Evolutionary conservation across 768 basidiomycete species (phyloP).

Genomic region (Leccinum longicurvipes): DNA sequence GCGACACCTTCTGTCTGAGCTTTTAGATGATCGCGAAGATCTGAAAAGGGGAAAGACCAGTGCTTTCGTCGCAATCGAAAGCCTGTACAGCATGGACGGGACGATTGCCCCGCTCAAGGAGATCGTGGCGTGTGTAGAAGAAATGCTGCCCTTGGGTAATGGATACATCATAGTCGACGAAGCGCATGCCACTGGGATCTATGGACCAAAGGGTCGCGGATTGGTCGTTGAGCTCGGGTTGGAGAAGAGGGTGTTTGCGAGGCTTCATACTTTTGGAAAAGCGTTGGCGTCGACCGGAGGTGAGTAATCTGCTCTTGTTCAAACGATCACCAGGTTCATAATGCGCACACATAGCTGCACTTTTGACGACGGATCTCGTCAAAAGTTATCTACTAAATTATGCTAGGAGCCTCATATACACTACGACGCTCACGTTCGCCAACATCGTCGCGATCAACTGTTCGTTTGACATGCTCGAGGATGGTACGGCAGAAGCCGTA

Average conservation of each 20-base stretch:
- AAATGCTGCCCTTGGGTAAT: constrained; percentile 57
- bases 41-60: constrained; percentile 41
- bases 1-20: constrained; percentile 38
- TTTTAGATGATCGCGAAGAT: constrained; percentile 37
- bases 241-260: constrained; percentile 65
- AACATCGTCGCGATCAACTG: constrained; percentile 74
- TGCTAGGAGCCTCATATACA: constrained; percentile 88
- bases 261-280: constrained; percentile 93
- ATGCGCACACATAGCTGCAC: constrained; percentile 50
- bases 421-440: constrained; percentile 76
- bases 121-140: constrained; percentile 62
- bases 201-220: constrained; percentile 75
- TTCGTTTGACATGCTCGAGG: constrained; percentile 74
- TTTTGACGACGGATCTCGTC: constrained; percentile 68
- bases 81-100: constrained; percentile 95
- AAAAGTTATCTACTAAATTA: constrained; percentile 90
- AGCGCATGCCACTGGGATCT: constrained; percentile 90
- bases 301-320: constrained; percentile 35
- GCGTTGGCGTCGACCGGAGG: constrained; percentile 84
- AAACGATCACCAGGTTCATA: background rate
- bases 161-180: constrained; percentile 84
- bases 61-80: constrained; percentile 84
- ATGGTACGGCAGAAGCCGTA: constrained; percentile 60
- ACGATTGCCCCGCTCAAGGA: constrained; percentile 74
- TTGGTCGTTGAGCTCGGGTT: constrained; percentile 68